Conservation (phyloP, 805 yeast genomes). For the Cyberlindnera saturnus region DNA sequence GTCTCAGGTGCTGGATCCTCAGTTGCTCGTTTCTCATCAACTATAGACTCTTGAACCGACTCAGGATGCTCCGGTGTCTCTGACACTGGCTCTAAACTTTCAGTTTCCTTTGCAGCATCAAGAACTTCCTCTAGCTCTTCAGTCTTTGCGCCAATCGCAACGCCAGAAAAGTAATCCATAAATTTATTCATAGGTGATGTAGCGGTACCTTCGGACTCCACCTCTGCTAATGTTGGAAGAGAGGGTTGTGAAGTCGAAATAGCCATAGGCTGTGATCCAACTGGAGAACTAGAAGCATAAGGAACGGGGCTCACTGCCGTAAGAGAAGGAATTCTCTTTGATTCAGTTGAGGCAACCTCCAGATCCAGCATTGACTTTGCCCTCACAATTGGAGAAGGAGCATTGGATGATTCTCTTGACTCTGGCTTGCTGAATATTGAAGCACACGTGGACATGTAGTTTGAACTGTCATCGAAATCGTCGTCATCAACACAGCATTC, state of each 20-base stretch:
- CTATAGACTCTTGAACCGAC: too few relatives aligned
- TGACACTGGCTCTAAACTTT: too few relatives aligned
- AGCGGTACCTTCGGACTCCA: conserved; percentile 6
- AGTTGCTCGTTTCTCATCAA: too few relatives aligned
- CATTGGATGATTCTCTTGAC: conserved; percentile 2
- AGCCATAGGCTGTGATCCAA: not conserved
- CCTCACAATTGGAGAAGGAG: conserved; percentile 8
- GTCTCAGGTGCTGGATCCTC: too few relatives aligned
- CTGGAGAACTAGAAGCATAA: not conserved
- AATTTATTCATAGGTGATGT: conserved; percentile 8
- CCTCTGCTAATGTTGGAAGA: conserved; percentile 12
- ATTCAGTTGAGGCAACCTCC: not conserved
- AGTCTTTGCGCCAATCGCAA: not conserved
- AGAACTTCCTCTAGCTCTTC: not conserved
- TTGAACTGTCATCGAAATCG: conserved; percentile 12
- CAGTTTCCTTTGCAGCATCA: too few relatives aligned
- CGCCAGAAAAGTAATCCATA: not conserved
- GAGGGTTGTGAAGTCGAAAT: not conserved
- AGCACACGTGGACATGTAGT: conserved; percentile 3
- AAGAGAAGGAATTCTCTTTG: not conserved
- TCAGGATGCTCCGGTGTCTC: too few relatives aligned
- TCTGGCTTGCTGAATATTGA: conserved; percentile 2
- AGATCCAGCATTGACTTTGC: conserved; percentile 23
- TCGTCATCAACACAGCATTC: conserved; percentile 55
- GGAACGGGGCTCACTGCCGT: too few relatives aligned